A percentile compares a stretch with the other conserved stretches of the same genome.
Evolutionary conservation across 306 rosid species (phyloP).

Genomic region (Cicer bijugum): DNA sequence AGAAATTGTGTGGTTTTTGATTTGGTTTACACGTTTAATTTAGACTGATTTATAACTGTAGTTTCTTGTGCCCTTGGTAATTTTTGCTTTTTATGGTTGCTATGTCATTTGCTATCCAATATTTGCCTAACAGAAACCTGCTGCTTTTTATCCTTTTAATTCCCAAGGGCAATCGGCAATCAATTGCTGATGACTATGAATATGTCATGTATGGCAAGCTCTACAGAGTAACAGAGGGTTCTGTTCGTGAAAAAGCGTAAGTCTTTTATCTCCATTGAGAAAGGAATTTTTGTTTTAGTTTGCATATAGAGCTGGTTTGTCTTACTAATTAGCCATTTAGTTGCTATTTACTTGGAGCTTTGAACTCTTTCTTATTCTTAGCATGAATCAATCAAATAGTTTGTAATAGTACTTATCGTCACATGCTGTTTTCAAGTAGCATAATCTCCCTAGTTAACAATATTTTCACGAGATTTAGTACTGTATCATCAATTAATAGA

Average conservation of each 20-base stretch:
- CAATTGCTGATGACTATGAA: slow-evolving; percentile 79
- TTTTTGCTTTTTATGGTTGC: slow-evolving; percentile 12
- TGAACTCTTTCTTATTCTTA: neutral
- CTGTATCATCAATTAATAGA: neutral
- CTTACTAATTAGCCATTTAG: slow-evolving; percentile 9
- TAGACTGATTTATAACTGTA: neutral
- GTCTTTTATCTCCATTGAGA: slow-evolving; percentile 45
- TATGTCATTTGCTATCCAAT: neutral
- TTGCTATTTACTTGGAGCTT: slow-evolving; percentile 8
- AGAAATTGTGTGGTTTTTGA: no score
- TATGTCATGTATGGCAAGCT: slow-evolving; percentile 96
- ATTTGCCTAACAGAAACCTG: slow-evolving; percentile 26
- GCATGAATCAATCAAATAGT: slow-evolving; percentile 3
- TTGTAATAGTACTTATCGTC: neutral
- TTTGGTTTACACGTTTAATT: no score
- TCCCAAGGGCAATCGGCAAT: slow-evolving; percentile 60
- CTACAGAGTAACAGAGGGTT: slow-evolving; percentile 72
- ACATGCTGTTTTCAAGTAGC: neutral
- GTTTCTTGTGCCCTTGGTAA: neutral
- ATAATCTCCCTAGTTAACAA: neutral
- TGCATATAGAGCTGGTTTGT: slow-evolving; percentile 7
- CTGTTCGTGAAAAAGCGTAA: slow-evolving; percentile 80
- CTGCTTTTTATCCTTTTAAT: neutral
- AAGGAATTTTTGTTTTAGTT: neutral
- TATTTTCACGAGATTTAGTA: slow-evolving; percentile 3